phyloP scores from a whole-genome alignment of 257 asterid genomes.

The Verbena officinalis region DNA sequence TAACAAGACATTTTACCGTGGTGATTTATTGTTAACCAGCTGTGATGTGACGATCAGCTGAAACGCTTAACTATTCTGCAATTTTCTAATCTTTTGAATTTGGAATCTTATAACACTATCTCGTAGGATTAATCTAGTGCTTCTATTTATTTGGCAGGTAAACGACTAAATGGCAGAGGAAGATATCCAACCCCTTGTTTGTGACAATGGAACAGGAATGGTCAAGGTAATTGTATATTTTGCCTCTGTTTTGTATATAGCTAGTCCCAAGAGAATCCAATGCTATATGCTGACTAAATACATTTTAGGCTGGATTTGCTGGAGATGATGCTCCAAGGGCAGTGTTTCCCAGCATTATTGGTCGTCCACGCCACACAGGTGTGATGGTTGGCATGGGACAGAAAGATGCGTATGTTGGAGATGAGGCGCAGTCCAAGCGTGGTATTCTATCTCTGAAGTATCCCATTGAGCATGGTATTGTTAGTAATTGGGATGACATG shows the following conservation, averaged over 20 bases:
- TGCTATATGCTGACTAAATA: neutral
- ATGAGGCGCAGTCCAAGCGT: conserved; percentile 43
- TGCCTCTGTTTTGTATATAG: neutral
- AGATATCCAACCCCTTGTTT: conserved; percentile 41
- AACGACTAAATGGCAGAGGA: conserved; percentile 39
- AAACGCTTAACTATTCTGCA: neutral
- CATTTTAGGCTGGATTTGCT: conserved; percentile 53
- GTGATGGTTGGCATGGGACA: conserved; percentile 40
- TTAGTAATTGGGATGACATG: conserved; percentile 42
- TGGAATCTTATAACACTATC: neutral
- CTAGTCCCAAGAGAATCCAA: neutral
- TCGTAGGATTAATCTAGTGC: neutral
- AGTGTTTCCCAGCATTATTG: conserved; percentile 50
- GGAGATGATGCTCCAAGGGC: conserved; percentile 67
- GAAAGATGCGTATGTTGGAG: conserved; percentile 41
- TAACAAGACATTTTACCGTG: neutral
- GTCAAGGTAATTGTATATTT: conserved; percentile 30
- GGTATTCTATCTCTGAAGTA: conserved; percentile 38
- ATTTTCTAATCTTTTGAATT: neutral
- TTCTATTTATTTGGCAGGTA: conserved; percentile 21
- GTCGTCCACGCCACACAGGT: conserved; percentile 36
- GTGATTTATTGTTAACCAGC: too few relatives aligned
- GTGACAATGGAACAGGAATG: conserved; percentile 45
- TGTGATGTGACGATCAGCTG: neutral
- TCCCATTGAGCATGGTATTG: conserved; percentile 41